Base-by-base conservation (phyloP, 257 asterid genomes). In the Fraxinus americana region DNA sequence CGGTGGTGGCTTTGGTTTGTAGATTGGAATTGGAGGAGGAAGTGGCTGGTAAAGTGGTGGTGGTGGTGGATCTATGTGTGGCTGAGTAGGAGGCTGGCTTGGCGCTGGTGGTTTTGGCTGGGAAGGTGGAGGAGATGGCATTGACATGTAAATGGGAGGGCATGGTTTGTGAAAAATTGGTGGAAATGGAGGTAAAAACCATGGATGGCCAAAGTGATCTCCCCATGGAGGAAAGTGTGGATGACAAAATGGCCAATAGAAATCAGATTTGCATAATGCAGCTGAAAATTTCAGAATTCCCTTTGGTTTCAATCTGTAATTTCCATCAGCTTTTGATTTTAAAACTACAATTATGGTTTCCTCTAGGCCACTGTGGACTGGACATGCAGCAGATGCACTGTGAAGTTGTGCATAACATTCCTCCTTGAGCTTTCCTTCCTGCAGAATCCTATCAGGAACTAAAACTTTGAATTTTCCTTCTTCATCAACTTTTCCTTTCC, bases 351-450 rank as follows among this genome's bases (percentile, higher is more conserved):
- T 83, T 71, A 81, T 85, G 75, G 91, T 34, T 41, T 90, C 88
- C 68, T 95, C 92, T 0, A 89, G 32, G 39, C 91, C 91, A n/a
- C 82, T 50, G 74, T 86, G 93, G 36, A 91, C 85, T 0, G 98
- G 91, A 82, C 99, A 95, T 13, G 78, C 69, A 1, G 91, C 80
- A 5, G 92, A 84, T 1, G 96, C 94, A 78, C 90, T 89, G 61
- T 91, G 96, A 70, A 95, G 93, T 73, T 93, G 99, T 4, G 94
- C 97, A 65, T 88, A 92, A 82, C 99, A 95, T 36, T 90, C 94
- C 25, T 89, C 87, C 21, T 88, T 90, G 36, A 91, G 88, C 9
- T 88, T 79, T 16, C 90, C 94, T 29, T 86, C 78, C 21, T 84
- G 78, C 29, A 87, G 82, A 1, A 86, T 63, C 36, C 88, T 91